Evolutionary conservation across 1,284 basidiomycete genomes (phyloP).

Genomic region (Microstroma glucosiphilum): DNA sequence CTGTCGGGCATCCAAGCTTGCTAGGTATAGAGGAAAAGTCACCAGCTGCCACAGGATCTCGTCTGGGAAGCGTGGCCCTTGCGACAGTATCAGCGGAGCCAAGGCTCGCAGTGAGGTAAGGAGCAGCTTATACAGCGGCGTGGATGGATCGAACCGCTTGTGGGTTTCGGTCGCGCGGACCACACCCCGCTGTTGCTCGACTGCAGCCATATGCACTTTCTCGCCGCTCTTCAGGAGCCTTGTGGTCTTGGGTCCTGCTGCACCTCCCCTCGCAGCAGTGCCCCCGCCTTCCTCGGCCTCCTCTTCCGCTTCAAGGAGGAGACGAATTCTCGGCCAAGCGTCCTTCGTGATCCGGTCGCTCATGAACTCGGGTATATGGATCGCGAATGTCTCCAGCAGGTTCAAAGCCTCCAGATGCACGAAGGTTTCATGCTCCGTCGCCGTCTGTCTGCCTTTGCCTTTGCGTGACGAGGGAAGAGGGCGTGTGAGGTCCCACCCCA

Average conservation of each 20-base stretch:
- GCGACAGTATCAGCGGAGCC: not conserved
- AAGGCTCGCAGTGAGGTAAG: not conserved
- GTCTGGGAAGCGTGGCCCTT: not conserved
- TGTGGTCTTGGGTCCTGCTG: not conserved
- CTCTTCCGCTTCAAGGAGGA: conserved; percentile 22
- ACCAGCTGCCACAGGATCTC: not conserved
- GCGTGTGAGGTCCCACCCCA: conserved; percentile 19
- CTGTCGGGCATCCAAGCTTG: not conserved
- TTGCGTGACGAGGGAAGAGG: conserved; percentile 1
- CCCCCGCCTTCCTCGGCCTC: conserved; percentile 9
- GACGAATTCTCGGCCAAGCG: conserved; percentile 36
- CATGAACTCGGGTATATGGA: conserved; percentile 29
- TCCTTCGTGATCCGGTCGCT: conserved; percentile 31
- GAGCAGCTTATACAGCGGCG: not conserved
- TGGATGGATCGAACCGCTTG: not conserved
- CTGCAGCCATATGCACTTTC: not conserved
- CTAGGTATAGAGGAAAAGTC: not conserved
- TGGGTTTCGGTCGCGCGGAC: not conserved
- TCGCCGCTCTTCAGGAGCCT: not conserved
- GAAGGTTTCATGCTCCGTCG: conserved; percentile 27
- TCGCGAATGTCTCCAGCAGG: conserved; percentile 23
- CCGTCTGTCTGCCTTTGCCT: not conserved
- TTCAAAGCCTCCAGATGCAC: conserved; percentile 35
- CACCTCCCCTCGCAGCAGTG: not conserved
- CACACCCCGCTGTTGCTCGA: not conserved